Evolutionary conservation across 2,329 filamentous ascomycete genomes (phyloP), one percentile per base, ranked within the genome.

Genomic region (Pezicula neosporulosa): DNA sequence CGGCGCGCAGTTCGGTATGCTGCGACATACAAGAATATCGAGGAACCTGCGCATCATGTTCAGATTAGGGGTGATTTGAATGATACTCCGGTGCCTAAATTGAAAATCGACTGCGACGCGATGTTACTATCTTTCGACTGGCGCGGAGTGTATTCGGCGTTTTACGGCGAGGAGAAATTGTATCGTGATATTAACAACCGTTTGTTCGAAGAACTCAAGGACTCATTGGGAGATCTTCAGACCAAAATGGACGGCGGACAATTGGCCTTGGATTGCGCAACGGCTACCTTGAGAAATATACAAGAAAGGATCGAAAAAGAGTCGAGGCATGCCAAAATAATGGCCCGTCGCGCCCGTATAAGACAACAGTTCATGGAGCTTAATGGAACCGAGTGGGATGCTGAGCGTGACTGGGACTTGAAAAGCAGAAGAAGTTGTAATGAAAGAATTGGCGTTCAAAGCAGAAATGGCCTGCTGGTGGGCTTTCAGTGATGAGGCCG

Each of bases 51-150:
- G 15, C 44, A 52, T 33, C 52, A 18, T 7, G 43, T 57, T 10
- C 55, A 57, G 19, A 30, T 57, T 4, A 44, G 50, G 35, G 50
- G 47, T 30, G 50, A 53, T 12, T 3, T 57, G 3, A 55, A 55
- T 27, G 55, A 57, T 30, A 46, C 45, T 1, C 55, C 52, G 3
- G 46, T 57, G 21, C 55, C 55, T 10, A 46, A 16, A 7, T 19
- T 55, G 4, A 16, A 42, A 3, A 28, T 55, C 3, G 45, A 53
- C 28, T 44, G 13, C 19, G 48, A 53, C 4, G 48, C 36, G 3
- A 18, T 51, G 3, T 24, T 41, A 12, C 30, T 57, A 10, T 49
- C 13, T 12, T 51, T 45, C 27, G 46, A 57, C 21, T 57, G 55
- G 55, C 47, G 49, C 2, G 39, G 18, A 8, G 12, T 55, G 7